Base-by-base conservation (phyloP, 2,329 filamentous ascomycete species). In the Dryadomyces quercivorus region DNA sequence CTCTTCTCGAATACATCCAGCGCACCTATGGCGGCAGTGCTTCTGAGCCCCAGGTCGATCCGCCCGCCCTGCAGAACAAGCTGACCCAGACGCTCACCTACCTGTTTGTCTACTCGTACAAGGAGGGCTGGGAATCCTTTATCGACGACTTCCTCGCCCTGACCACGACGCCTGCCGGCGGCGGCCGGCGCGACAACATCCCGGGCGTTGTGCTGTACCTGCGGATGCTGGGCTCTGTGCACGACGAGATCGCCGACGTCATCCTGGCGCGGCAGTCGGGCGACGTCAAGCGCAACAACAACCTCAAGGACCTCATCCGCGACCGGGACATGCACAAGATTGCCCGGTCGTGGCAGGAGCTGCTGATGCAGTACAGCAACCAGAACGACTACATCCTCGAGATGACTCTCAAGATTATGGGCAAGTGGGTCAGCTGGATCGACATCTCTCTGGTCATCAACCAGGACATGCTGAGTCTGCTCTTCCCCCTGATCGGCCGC, bases 351-450 rank as follows among this genome's bases (percentile, higher is more conserved):
- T 98, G 93, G 93, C 88, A 93, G 68, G 87, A 95, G 64, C 85
- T 98, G 47, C 76, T 98, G 54, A 77, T 81, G 12, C 81, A 85
- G 63, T 97, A 91, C 78, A 75, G 77, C 60, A 80, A 79, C 64
- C 76, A 82, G 55, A 81, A 86, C 61, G 84, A 90, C 64, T 67
- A 72, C 45, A 78, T 97, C 56, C 78, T 95, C 46, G 90, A 96
- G 67, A 84, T 94, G 77, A 91, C 88, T 62, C 76, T 98, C 53
- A 89, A 86, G 69, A 86, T 90, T n/a, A 82, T 98, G 60, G 90
- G 89, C 42, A 93, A 92, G 67, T 98, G 93, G 92, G 90, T 95
- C 57, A 94, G 90, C 77, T 98, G 93, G 93, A 95, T 94, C 64
- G 93, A 97, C 65, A 97, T 98, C 63, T 87, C 86, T 51, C 75